Evolutionary conservation across 768 basidiomycete genomes (phyloP).

Genomic region (Nidularia pulvinata): DNA sequence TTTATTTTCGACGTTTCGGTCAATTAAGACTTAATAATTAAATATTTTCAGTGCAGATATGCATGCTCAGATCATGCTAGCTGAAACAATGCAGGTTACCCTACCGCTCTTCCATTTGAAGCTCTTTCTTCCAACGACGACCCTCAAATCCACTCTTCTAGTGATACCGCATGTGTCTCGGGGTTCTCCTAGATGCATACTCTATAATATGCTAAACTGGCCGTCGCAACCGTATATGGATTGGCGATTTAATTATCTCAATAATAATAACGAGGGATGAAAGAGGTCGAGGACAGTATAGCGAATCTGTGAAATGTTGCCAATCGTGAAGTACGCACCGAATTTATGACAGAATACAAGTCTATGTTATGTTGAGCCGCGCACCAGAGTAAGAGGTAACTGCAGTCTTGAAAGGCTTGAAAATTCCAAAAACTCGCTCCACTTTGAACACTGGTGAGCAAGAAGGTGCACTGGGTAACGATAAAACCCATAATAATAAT

Average conservation of each 20-base stretch:
- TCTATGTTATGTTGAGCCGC: no score
- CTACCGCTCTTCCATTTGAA: constrained; percentile 38
- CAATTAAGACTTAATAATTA: not conserved
- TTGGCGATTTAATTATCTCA: constrained; percentile 17
- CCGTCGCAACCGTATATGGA: constrained; percentile 55
- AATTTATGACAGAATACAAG: no score
- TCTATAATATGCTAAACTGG: constrained; percentile 59
- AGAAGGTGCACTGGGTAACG: no score
- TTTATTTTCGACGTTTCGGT: not conserved
- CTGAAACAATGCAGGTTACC: constrained; percentile 41
- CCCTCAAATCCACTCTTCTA: constrained; percentile 16
- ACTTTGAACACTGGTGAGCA: no score
- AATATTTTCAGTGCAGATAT: constrained; percentile 18
- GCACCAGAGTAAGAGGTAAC: no score
- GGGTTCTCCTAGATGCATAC: constrained; percentile 42
- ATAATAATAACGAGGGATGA: no score
- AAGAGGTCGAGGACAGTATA: no score
- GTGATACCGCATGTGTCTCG: constrained; percentile 29
- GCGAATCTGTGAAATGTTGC: no score
- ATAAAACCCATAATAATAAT: no score
- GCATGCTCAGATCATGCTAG: constrained; percentile 31
- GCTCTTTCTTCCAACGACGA: constrained; percentile 15
- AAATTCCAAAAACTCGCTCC: no score
- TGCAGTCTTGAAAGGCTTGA: no score
- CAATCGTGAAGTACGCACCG: no score